phyloP scores from a whole-genome alignment of 1,284 basidiomycete genomes.

The Melampsora americana region DNA sequence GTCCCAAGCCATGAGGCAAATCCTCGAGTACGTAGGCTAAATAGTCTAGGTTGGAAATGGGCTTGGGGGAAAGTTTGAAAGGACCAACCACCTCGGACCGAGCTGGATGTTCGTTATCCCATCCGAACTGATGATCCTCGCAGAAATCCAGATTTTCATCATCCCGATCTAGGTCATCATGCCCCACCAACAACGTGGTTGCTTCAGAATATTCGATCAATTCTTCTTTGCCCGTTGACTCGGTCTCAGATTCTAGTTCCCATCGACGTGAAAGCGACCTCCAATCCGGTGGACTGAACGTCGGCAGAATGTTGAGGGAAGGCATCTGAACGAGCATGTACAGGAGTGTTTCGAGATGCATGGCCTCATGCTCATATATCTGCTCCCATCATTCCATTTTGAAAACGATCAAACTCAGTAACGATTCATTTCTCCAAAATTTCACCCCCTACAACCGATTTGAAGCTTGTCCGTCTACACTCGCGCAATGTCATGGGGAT shows the following conservation, averaged over 20 bases:
- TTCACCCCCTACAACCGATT: too few species aligned
- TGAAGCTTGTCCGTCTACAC: not conserved
- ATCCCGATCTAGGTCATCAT: conserved; percentile 74
- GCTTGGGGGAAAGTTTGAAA: conserved; percentile 75
- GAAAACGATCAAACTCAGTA: too few species aligned
- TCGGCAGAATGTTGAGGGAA: conserved; percentile 73
- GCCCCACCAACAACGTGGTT: conserved; percentile 67
- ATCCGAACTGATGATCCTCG: conserved; percentile 74
- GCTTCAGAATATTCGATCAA: conserved; percentile 62
- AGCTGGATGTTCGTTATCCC: conserved; percentile 88
- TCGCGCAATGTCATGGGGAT: not conserved
- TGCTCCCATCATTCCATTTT: not conserved
- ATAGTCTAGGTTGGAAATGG: conserved; percentile 70
- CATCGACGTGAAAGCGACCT: conserved; percentile 65
- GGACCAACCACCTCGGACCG: conserved; percentile 62
- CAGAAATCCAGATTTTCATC: conserved; percentile 60
- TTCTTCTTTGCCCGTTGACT: conserved; percentile 49
- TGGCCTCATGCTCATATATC: conserved; percentile 50
- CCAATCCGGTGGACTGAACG: conserved; percentile 75
- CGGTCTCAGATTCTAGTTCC: conserved; percentile 56
- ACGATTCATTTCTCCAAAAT: too few species aligned
- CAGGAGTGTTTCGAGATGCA: conserved; percentile 68
- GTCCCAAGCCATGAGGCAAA: conserved; percentile 49
- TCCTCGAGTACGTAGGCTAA: conserved; percentile 54
- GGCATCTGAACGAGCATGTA: conserved; percentile 86